Base-by-base conservation (phyloP, 2,329 filamentous ascomycete genomes). In the Biscogniauxia sp. region DNA sequence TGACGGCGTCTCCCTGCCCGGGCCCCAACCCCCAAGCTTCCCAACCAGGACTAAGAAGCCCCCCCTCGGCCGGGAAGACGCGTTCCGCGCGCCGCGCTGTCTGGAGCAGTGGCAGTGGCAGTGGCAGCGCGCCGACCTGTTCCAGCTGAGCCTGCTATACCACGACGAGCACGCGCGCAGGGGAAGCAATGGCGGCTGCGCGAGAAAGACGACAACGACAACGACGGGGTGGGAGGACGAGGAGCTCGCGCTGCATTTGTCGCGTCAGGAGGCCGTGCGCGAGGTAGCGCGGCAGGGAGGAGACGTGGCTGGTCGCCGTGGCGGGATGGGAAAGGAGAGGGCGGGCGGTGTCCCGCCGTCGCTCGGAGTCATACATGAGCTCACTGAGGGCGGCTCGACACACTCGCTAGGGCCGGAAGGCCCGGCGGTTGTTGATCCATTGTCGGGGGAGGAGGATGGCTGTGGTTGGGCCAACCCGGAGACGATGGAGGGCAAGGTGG, bases 1-100 rank as follows among this genome's bases (percentile, higher is more conserved):
- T n/a, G 64, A 66, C n/a, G 52, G 54, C 15, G 41, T 68, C 41
- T 15, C 56, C 3, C 41, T 72, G n/a, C 68, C 70, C 4, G 61
- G 66, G 53, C 66, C 69, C 49, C 55, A 51, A n/a, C 60, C 23
- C 19, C 53, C 23, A 23, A 23, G 23, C 23, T 23, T 23, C 23
- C 23, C 2, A 23, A 23, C 23, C 23, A 23, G 5, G 23, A 2
- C 2, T 3, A 2, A 56, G 52, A 68, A 59, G 49, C 70, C 71
- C 5, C 59, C 64, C 19, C 67, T 73, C 17, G 54, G 68, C 52
- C 70, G 71, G 9, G 67, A 73, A 53, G 71, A 69, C 49, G 70
- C 71, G 17, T 73, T 73, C 51, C 65, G 64, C 15, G 64, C 61
- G 32, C 64, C 68, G 32, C 41, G 58, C 2, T 61, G 58, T 56